Conservation (phyloP, 2,329 filamentous ascomycete genomes). For the Fragosphaeria purpurea region DNA sequence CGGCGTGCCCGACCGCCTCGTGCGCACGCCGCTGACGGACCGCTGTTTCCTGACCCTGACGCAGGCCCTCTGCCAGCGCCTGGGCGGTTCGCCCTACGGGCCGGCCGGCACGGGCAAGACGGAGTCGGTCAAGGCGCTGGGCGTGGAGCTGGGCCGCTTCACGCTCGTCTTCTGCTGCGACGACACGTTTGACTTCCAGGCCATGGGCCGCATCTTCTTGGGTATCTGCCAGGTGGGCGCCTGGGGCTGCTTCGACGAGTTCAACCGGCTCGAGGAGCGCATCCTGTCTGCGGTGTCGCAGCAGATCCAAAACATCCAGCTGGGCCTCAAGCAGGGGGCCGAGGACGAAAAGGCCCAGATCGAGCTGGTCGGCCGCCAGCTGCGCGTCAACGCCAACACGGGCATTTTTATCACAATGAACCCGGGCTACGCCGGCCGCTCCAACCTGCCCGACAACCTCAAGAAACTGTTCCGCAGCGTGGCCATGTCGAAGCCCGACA, state of each 20-base stretch:
- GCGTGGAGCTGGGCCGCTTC: slow-evolving; percentile 91
- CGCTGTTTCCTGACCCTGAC: slow-evolving; percentile 97
- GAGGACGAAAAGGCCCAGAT: slow-evolving; percentile 82
- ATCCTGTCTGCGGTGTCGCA: slow-evolving; percentile 97
- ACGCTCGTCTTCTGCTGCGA: slow-evolving; percentile 99
- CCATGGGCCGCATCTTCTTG: slow-evolving; percentile 98
- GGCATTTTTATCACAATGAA: slow-evolving; percentile 99
- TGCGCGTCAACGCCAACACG: slow-evolving; percentile 84
- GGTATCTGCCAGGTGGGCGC: slow-evolving; percentile 98
- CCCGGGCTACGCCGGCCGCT: slow-evolving; percentile 94
- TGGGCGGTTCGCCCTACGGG: slow-evolving; percentile 94
- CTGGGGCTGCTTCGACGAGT: slow-evolving; percentile 99
- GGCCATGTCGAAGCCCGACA: slow-evolving; percentile 99
- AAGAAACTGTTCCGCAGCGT: slow-evolving; percentile 99
- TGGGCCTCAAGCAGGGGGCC: slow-evolving; percentile 77
- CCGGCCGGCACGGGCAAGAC: slow-evolving; percentile 98
- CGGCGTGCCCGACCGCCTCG: slow-evolving; percentile 89
- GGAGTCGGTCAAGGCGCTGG: slow-evolving; percentile 95
- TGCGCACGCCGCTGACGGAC: slow-evolving; percentile 92
- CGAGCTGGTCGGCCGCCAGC: slow-evolving; percentile 83
- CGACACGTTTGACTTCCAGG: slow-evolving; percentile 98
- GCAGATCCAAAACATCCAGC: slow-evolving; percentile 98
- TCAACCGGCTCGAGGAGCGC: slow-evolving; percentile 96
- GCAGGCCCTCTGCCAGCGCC: slow-evolving; percentile 85
- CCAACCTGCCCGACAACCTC: slow-evolving; percentile 94